Evolutionary conservation across 345 rosid species (phyloP).

Genomic region (Acer campestre): DNA sequence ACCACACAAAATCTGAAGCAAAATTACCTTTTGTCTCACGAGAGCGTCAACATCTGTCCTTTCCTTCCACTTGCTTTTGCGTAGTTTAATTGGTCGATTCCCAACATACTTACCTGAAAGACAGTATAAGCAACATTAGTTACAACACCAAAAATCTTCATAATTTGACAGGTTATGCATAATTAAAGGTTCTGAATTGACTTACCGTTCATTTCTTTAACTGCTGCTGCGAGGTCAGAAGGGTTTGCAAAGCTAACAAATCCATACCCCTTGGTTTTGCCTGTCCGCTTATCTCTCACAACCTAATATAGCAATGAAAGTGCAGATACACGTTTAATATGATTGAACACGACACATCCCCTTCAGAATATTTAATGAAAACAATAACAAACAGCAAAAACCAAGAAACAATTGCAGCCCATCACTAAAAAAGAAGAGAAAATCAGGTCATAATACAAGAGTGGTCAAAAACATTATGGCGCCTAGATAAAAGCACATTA

Average conservation of each 20-base stretch:
- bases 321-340: neutral
- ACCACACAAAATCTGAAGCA: neutral
- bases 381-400: neutral
- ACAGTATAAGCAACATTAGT: neutral
- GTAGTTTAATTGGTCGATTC: conserved; percentile 87
- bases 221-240: conserved; percentile 84
- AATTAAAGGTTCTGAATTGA: neutral
- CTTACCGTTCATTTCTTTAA: conserved; percentile 95
- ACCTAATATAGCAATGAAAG: conserved; percentile 49
- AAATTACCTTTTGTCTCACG: conserved; percentile 69
- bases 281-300: conserved; percentile 92
- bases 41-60: conserved; percentile 77
- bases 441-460: no score
- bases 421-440: no score
- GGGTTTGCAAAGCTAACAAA: conserved; percentile 94
- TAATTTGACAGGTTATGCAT: neutral
- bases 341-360: neutral
- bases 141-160: no score
- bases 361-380: neutral
- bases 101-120: conserved; percentile 93
- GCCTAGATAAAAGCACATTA: no score
- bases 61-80: conserved; percentile 98
- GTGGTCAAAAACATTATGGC: no score
- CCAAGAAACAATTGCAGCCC: neutral
- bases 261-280: conserved; percentile 98